Percentiles rank a stretch among this genome's conserved stretches.
phyloP scores from a whole-genome alignment of 2,329 filamentous ascomycete species.

The Colletotrichum ledebouriae region DNA sequence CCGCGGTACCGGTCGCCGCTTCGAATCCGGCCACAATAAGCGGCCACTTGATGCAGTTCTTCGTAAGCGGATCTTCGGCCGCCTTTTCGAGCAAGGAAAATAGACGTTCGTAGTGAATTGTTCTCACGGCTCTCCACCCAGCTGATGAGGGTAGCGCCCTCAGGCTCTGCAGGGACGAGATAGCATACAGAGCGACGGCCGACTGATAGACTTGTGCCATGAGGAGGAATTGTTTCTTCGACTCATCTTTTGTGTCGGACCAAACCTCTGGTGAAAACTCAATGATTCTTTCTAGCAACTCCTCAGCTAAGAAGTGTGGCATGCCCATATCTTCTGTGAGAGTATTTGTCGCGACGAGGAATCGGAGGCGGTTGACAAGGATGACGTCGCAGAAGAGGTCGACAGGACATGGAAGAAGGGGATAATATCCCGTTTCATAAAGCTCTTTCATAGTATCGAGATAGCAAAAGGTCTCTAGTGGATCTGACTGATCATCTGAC shows the following conservation, averaged over 20 bases:
- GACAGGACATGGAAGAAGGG: slow-evolving; percentile 50
- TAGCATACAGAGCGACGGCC: slow-evolving; percentile 52
- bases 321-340: slow-evolving; percentile 27
- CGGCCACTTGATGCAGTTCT: slow-evolving; percentile 14
- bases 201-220: slow-evolving; percentile 49
- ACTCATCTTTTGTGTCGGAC: slow-evolving; percentile 42
- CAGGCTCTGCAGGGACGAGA: slow-evolving; percentile 53
- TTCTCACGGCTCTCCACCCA: slow-evolving; percentile 34
- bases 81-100: slow-evolving; percentile 42
- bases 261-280: slow-evolving; percentile 50
- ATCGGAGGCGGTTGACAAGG: slow-evolving; percentile 54
- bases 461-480: slow-evolving; percentile 36
- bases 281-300: slow-evolving; percentile 42
- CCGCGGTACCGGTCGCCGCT: background rate
- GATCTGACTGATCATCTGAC: slow-evolving; percentile 48
- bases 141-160: slow-evolving; percentile 46
- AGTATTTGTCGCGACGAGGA: slow-evolving; percentile 39
- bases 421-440: slow-evolving; percentile 42
- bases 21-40: slow-evolving; percentile 34
- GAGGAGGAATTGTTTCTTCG: slow-evolving; percentile 28
- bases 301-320: slow-evolving; percentile 27
- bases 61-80: background rate
- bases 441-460: slow-evolving; percentile 49
- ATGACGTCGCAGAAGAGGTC: slow-evolving; percentile 51
- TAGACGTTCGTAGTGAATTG: slow-evolving; percentile 39